phyloP scores from a whole-genome alignment of 1,284 basidiomycete genomes.

The Trametes hirsuta region DNA sequence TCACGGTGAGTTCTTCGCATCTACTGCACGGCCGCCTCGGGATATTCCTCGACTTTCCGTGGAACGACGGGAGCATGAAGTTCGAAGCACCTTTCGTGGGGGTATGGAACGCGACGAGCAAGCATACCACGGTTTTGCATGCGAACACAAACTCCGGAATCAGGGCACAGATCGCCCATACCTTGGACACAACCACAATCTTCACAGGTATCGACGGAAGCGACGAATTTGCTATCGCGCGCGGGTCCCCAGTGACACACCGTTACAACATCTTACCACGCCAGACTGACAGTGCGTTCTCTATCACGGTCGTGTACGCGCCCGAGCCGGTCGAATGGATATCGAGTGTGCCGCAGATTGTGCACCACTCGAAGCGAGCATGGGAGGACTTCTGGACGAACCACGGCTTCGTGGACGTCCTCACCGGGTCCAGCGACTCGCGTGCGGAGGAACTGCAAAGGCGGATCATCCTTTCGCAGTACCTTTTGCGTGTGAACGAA shows the following conservation, averaged over 20 bases:
- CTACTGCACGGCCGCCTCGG: constrained; percentile 45
- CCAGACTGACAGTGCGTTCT: constrained; percentile 31
- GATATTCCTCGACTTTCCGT: constrained; percentile 63
- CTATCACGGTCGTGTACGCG: constrained; percentile 41
- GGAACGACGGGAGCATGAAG: constrained; percentile 58
- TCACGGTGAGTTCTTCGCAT: constrained; percentile 46
- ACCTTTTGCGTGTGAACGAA: constrained; percentile 62
- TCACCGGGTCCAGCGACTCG: constrained; percentile 50
- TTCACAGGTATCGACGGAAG: constrained; percentile 47
- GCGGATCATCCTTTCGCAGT: constrained; percentile 57
- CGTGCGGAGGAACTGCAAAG: constrained; percentile 60
- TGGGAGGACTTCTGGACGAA: constrained; percentile 55
- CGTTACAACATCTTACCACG: constrained; percentile 45
- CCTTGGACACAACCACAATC: constrained; percentile 45
- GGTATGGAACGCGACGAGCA: constrained; percentile 46
- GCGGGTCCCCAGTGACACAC: constrained; percentile 46
- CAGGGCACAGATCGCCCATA: constrained; percentile 46
- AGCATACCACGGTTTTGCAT: constrained; percentile 49
- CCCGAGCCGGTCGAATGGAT: constrained; percentile 22
- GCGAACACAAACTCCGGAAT: constrained; percentile 25
- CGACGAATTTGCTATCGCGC: constrained; percentile 43
- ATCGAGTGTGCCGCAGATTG: constrained; percentile 32
- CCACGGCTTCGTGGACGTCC: constrained; percentile 56
- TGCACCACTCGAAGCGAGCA: constrained; percentile 38
- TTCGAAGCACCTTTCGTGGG: constrained; percentile 65